Base-by-base conservation (phyloP, 257 asterid genomes). In the Galeopsis tetrahit region DNA sequence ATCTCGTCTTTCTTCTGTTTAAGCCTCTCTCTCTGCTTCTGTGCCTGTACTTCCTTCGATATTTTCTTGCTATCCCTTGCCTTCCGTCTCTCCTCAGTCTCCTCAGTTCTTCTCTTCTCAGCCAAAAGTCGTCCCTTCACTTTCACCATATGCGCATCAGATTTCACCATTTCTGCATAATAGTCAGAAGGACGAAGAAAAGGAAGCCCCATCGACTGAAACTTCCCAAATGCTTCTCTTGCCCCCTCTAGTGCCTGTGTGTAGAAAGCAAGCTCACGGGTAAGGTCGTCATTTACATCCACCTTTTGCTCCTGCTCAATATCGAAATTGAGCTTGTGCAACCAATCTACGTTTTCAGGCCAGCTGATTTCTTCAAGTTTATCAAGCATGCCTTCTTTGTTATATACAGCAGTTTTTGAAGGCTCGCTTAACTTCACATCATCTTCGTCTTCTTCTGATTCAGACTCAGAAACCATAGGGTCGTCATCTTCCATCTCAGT, bases 141-240 rank as follows among this genome's bases (percentile, higher is more conserved):
- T 78, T 88, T 95, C 88, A 78, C 98, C 97, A 95, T 92, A 82
- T 95, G 99, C 0, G 80, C 0, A 69, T 95, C 99, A 1, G 98
- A 69, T 77, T 95, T 95, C 43, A 85, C 96, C 99, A 91, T 94
- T 62, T 92, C 99, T 0, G 98, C 99, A 35, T 95, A 92, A 65
- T 90, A 95, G 73, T 95, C 97, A 0, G 96, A 62, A 2, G 99
- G 96, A 76, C 99, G 85, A 63, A 90, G 73, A 71, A 90, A 87
- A 39, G 96, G 96, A 6, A 81, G 79, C 9, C 89, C 92, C 78
- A 40, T 70, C 0, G 89, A 66, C 71, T 92, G 98, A 32, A 92
- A 84, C 80, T 83, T 86, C 13, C 43, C 7, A 2, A 88, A 75
- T 0, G 90, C 96, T 76, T 88, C 83, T 51, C 96, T 81, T 4